Conservation (phyloP, 345 rosid genomes). For the Ceriops zippeliana region DNA sequence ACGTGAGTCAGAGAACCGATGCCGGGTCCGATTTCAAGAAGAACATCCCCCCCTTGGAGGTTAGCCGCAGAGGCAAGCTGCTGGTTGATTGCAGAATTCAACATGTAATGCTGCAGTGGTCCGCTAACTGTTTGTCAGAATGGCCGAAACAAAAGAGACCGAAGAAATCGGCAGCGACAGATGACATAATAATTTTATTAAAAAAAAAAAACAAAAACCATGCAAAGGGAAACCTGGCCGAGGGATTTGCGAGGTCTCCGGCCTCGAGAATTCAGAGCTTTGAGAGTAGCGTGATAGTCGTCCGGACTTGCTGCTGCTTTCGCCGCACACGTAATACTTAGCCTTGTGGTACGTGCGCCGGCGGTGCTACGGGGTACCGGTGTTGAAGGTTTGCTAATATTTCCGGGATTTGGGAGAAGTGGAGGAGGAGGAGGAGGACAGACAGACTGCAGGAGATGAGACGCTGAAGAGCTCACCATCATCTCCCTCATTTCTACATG, state of each 20-base stretch:
- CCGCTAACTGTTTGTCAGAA: constrained; percentile 27
- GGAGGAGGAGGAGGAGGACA: constrained; percentile 14
- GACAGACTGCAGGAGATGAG: constrained; percentile 22
- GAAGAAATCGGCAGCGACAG: neutral
- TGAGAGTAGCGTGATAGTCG: constrained; percentile 80
- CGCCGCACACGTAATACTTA: constrained; percentile 35
- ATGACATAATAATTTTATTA: too few relatives aligned
- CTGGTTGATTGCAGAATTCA: constrained; percentile 75
- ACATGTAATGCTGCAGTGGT: constrained; percentile 75
- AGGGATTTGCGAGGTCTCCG: constrained; percentile 87
- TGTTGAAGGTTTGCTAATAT: constrained; percentile 10
- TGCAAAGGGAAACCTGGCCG: constrained; percentile 56
- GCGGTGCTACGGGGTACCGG: constrained; percentile 7
- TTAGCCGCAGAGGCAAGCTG: constrained; percentile 52
- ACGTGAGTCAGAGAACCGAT: constrained; percentile 88
- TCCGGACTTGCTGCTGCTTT: constrained; percentile 45
- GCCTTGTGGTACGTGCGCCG: constrained; percentile 7
- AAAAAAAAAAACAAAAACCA: neutral
- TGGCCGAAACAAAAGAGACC: constrained; percentile 1
- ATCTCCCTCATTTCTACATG: neutral
- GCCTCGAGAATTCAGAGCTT: constrained; percentile 78
- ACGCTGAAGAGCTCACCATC: constrained; percentile 15
- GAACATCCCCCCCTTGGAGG: constrained; percentile 69
- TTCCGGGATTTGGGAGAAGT: constrained; percentile 5
- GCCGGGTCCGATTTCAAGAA: constrained; percentile 93